Conservation (phyloP, 2,329 filamentous ascomycete genomes). For the Venturia oleaginea region DNA sequence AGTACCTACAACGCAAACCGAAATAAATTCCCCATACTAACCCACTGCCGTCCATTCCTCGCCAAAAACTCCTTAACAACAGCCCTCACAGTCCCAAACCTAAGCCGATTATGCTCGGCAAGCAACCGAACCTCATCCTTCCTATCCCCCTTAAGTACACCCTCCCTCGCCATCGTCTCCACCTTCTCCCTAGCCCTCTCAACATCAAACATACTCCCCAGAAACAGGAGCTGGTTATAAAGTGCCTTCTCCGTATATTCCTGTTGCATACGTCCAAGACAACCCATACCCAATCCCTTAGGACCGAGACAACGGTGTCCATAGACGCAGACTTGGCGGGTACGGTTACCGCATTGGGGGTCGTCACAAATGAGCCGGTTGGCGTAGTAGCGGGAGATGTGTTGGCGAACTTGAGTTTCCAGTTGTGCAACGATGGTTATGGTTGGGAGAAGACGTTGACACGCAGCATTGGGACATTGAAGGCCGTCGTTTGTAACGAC, state of each 20-base stretch:
- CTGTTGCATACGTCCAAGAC: slow-evolving; percentile 78
- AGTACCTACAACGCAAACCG: slow-evolving; percentile 36
- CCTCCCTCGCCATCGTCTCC: slow-evolving; percentile 28
- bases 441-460: slow-evolving; percentile 55
- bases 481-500: slow-evolving; percentile 66
- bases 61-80: slow-evolving; percentile 78
- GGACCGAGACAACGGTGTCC: slow-evolving; percentile 84
- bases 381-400: slow-evolving; percentile 81
- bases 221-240: slow-evolving; percentile 92
- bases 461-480: slow-evolving; percentile 55
- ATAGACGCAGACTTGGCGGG: slow-evolving; percentile 87
- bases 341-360: slow-evolving; percentile 67
- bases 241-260: slow-evolving; percentile 81
- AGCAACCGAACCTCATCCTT: slow-evolving; percentile 57
- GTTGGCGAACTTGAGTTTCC: slow-evolving; percentile 69
- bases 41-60: slow-evolving; percentile 86
- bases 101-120: slow-evolving; percentile 70
- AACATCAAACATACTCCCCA: slow-evolving; percentile 76
- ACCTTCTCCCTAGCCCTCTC: slow-evolving; percentile 59
- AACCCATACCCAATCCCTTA: slow-evolving; percentile 73
- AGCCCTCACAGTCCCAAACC: slow-evolving; percentile 67
- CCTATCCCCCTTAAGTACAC: slow-evolving; percentile 44
- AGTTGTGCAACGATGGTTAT: slow-evolving; percentile 77
- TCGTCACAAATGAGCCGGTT: slow-evolving; percentile 89
- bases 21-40: slow-evolving; percentile 86